These are phyloP conservation scores for Xylaria nigripes DNA, from an alignment of 495 filamentous ascomycete species.

Conservation along the genomic window DNA sequence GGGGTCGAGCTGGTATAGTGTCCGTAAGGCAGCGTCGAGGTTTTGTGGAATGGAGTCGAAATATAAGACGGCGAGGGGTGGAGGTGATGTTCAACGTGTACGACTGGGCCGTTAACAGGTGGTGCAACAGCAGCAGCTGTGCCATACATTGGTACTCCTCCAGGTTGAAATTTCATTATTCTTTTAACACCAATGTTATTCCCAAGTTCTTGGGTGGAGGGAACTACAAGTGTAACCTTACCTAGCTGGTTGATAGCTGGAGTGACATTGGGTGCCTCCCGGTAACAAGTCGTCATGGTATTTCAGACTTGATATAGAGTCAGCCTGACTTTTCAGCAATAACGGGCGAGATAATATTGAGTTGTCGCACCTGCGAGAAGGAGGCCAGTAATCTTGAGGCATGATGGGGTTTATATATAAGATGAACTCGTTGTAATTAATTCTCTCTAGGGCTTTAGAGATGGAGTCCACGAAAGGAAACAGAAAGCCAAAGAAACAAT, in stretches of 20 bases:
- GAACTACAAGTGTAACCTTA: constrained; percentile 29
- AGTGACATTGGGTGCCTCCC: constrained; percentile 21
- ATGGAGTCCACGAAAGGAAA: constrained; percentile 2
- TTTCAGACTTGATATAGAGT: constrained; percentile 33
- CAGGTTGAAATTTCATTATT: constrained; percentile 30
- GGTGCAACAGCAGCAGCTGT: constrained; percentile 21
- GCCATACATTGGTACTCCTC: constrained; percentile 31
- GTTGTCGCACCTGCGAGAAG: constrained; percentile 42
- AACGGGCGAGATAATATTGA: constrained; percentile 20
- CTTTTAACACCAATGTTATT: constrained; percentile 38
- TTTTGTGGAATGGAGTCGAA: constrained; percentile 26
- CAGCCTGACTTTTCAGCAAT: constrained; percentile 24
- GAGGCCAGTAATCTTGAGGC: constrained; percentile 38
- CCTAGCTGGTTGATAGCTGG: constrained; percentile 38
- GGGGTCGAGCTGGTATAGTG: constrained; percentile 29
- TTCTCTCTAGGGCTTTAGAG: neutral
- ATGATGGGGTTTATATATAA: constrained; percentile 34
- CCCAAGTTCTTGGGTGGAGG: constrained; percentile 22
- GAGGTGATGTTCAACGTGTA: constrained; percentile 28
- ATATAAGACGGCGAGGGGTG: constrained; percentile 27
- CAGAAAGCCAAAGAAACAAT: constrained; percentile 3
- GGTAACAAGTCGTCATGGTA: constrained; percentile 30
- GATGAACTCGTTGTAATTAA: neutral
- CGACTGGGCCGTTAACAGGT: constrained; percentile 22
- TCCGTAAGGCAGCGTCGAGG: constrained; percentile 22